Percentiles rank a stretch among this genome's conserved stretches.
These are phyloP conservation scores for Rhodotorula sp. DNA, from an alignment of 1,284 basidiomycete genomes.

Conservation along the genomic window DNA sequence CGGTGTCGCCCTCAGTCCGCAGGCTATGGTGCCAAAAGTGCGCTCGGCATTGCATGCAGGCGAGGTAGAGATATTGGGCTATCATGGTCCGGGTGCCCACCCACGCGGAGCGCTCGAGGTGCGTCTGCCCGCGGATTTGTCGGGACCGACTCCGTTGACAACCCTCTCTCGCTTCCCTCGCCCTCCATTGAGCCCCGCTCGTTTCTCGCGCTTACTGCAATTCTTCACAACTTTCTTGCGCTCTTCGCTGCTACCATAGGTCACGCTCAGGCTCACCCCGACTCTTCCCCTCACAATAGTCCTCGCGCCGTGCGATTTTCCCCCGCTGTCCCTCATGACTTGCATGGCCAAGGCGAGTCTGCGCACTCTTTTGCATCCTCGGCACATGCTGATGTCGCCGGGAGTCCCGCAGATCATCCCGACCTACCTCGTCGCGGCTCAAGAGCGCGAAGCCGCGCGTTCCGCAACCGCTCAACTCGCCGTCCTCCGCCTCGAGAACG, in stretches of 20 bases:
- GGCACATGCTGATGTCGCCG: too few relatives aligned
- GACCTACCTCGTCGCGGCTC: slow-evolving; percentile 1
- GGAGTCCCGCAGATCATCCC: not conserved
- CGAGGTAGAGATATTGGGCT: not conserved
- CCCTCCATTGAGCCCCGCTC: too few relatives aligned
- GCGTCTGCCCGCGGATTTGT: not conserved
- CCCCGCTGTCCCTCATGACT: not conserved
- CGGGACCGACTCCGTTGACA: too few relatives aligned
- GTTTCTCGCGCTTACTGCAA: not conserved
- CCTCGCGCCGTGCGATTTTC: not conserved
- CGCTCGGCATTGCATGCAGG: not conserved
- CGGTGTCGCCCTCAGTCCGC: not conserved
- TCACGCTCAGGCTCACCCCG: slow-evolving; percentile 2
- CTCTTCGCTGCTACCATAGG: not conserved
- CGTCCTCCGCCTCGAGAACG: not conserved
- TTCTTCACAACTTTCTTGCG: too few relatives aligned
- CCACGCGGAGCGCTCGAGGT: not conserved
- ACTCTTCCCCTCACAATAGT: not conserved
- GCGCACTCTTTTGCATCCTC: too few relatives aligned
- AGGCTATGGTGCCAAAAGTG: not conserved
- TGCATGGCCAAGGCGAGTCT: not conserved
- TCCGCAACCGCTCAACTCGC: not conserved
- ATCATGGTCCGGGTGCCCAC: not conserved
- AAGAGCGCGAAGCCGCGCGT: not conserved
- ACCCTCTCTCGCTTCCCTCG: too few relatives aligned